Evolutionary conservation across 768 basidiomycete genomes (phyloP), one percentile per base, ranked within the genome.

Genomic region (Auricularia heimuer): DNA sequence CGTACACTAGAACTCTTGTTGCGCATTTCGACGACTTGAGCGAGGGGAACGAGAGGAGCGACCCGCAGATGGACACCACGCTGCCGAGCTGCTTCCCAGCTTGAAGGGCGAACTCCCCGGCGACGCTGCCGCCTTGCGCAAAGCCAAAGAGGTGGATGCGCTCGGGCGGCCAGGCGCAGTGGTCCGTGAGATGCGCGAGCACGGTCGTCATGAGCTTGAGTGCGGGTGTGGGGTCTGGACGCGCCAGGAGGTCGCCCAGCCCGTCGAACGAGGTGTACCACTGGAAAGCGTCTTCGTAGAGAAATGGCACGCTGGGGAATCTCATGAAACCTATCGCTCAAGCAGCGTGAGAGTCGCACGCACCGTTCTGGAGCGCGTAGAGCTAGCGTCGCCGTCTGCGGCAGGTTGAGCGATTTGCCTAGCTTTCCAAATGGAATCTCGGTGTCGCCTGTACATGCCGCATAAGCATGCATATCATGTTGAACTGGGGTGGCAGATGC

Each of bases 61-160:
- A 86, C 0, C 91, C 93, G 2, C 82, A 84, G 24, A 94, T 73
- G 4, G 84, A 80, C 3, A 88, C 82, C 62, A 93, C 78, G 0
- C 89, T 88, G 24, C 84, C 92, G 21, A 94, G 76, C 63, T 24
- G 61, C 39, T 65, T 62, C 61, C 62, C 47, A 63, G 62, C 67
- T 62, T 66, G 68, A 29, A 67, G 67, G 56, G 65, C 82, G 63
- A 84, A 78, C 74, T 97, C 93, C 2, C 79, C 81, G 1, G 85
- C 90, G 39, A 93, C 82, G 21, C 80, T 86, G 0, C 91, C 94
- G 0, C 94, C 94, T 73, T 97, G 94, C 0, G 83, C 90, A 68
- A 92, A 97, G 2, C 94, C 94, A 65, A 95, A 90, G 58, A 94
- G 71, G 72, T 97, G 94, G 47, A 97, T 87, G n/a, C 81, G 78